Conservation (phyloP, 257 asterid species). For the Marsdenia floribunda region DNA sequence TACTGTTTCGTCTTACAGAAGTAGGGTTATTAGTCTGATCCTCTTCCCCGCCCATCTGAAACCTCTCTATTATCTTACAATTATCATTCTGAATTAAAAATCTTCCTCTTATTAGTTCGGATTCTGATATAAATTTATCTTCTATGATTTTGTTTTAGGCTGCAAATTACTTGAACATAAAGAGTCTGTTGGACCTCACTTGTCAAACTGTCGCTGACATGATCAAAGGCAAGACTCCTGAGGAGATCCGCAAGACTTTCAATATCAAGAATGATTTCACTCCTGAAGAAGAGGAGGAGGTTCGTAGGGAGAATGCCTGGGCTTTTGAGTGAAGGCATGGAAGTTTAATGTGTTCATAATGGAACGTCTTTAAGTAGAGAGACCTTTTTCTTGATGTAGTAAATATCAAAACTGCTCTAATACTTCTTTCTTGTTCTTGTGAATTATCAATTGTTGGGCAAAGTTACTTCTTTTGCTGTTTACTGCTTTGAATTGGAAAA, state of each 20-base stretch:
- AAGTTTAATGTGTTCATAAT: not conserved
- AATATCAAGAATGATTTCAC: conserved; percentile 63
- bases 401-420: conserved; percentile 4
- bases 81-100: not conserved
- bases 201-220: conserved; percentile 62
- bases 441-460: not conserved
- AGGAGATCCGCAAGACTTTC: conserved; percentile 61
- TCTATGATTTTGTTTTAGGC: conserved; percentile 32
- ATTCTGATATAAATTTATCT: not conserved
- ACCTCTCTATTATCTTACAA: not conserved
- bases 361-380: not conserved
- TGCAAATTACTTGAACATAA: conserved; percentile 66
- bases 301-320: conserved; percentile 70
- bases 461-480: not conserved
- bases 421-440: not conserved
- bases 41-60: not conserved
- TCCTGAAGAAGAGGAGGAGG: conserved; percentile 64
- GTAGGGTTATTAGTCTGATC: no score
- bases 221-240: conserved; percentile 68
- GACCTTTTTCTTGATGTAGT: conserved; percentile 1
- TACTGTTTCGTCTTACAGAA: no score
- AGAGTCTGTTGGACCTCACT: conserved; percentile 56
- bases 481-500: not conserved
- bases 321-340: conserved; percentile 47
- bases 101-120: not conserved